These are phyloP conservation scores for Westerdykella sp. DNA, from an alignment of 2,329 filamentous ascomycete species.

Conservation along the genomic window DNA sequence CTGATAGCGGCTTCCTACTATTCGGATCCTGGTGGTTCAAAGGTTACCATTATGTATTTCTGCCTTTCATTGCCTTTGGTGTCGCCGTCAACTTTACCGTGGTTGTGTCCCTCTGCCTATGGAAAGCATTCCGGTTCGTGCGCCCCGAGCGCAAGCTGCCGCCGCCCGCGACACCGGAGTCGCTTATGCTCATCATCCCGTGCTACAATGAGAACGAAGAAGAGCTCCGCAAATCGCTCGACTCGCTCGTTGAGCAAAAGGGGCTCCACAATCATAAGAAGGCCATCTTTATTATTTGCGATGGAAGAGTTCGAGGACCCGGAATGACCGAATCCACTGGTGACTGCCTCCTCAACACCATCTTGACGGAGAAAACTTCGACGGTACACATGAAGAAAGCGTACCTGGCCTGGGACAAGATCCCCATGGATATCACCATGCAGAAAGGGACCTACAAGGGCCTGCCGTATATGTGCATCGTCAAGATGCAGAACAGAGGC, in stretches of 20 bases:
- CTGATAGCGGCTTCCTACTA: constrained; percentile 6
- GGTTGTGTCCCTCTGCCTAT: constrained; percentile 36
- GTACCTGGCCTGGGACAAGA: constrained; percentile 44
- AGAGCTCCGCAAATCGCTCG: constrained; percentile 42
- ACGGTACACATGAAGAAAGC: constrained; percentile 6
- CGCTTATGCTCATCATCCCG: constrained; percentile 43
- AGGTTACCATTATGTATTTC: constrained; percentile 38
- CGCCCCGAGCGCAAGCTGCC: constrained; percentile 18
- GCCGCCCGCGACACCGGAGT: constrained; percentile 32
- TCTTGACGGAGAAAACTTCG: constrained; percentile 37
- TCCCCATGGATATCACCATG: constrained; percentile 20
- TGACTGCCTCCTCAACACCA: constrained; percentile 45
- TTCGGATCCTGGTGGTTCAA: constrained; percentile 11
- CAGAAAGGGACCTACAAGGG: constrained; percentile 43
- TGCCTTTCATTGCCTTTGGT: constrained; percentile 36
- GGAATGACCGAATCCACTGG: constrained; percentile 47
- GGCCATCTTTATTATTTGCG: constrained; percentile 46
- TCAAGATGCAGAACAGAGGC: constrained; percentile 47
- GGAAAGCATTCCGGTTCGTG: constrained; percentile 21
- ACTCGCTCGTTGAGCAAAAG: constrained; percentile 43
- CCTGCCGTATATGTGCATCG: constrained; percentile 44
- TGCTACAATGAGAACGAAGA: constrained; percentile 48
- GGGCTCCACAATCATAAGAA: constrained; percentile 40
- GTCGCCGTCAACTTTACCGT: constrained; percentile 42
- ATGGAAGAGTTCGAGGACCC: constrained; percentile 44